These are phyloP conservation scores for Hemisphaericaspora xylanilytica DNA, from an alignment of 1,139 yeast genomes.

Conservation along the genomic window DNA sequence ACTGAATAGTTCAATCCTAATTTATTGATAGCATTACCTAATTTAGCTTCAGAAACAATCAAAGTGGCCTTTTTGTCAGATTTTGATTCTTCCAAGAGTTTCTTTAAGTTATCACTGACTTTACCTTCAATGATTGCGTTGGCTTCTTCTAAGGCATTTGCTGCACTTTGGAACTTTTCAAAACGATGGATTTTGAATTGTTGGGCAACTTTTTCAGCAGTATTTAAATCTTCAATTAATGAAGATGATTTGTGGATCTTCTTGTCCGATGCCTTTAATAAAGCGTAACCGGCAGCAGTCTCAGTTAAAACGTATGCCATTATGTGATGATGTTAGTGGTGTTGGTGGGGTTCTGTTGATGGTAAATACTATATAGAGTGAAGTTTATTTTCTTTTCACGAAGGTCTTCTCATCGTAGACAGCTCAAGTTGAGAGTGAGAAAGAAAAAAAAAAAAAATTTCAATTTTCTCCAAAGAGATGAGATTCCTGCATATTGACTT, in stretches of 20 bases:
- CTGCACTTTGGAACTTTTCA: constrained; percentile 91
- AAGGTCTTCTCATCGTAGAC: no score
- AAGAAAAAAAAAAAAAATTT: constrained; percentile 1
- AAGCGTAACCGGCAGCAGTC: constrained; percentile 98
- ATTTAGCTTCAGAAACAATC: constrained; percentile 90
- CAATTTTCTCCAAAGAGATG: constrained; percentile 9
- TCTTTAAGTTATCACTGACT: constrained; percentile 81
- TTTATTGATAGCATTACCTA: constrained; percentile 95
- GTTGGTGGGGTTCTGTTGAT: no score
- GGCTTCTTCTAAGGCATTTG: constrained; percentile 94
- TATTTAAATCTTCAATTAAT: constrained; percentile 72
- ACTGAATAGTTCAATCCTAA: constrained; percentile 84
- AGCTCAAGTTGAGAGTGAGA: not conserved
- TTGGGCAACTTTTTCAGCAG: constrained; percentile 75
- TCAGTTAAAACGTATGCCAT: constrained; percentile 97
- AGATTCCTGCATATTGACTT: constrained; percentile 7
- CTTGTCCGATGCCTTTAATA: constrained; percentile 95
- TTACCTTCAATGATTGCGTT: constrained; percentile 90
- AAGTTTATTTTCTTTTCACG: no score
- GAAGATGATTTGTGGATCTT: constrained; percentile 85
- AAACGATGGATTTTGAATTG: constrained; percentile 92
- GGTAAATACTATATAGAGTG: no score
- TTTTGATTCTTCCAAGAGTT: constrained; percentile 74
- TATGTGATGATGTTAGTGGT: not conserved
- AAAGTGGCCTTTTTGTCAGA: constrained; percentile 87